Percentiles rank a stretch among this genome's conserved stretches.
phyloP scores from a whole-genome alignment of 495 filamentous ascomycete species.

The Penicillium alfredii region DNA sequence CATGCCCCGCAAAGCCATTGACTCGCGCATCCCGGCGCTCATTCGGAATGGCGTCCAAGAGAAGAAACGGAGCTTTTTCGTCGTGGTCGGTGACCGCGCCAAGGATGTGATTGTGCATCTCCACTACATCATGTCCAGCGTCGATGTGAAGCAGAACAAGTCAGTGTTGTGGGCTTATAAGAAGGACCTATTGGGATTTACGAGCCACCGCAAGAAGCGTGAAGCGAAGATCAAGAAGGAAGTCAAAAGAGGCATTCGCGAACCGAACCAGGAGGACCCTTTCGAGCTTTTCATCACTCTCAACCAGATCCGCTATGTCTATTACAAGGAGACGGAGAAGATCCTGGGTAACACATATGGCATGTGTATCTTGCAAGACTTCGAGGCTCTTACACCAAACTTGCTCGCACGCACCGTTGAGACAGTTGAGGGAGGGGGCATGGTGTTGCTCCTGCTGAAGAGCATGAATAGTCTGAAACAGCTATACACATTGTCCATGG shows the following conservation, averaged over 20 bases:
- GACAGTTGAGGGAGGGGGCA: conserved; percentile 92
- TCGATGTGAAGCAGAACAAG: conserved; percentile 92
- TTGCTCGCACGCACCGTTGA: conserved; percentile 91
- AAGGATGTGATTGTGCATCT: conserved; percentile 97
- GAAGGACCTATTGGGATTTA: conserved; percentile 92
- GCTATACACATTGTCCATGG: conserved; percentile 96
- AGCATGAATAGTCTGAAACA: conserved; percentile 97
- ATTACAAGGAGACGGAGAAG: conserved; percentile 99
- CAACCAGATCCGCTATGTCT: conserved; percentile 96
- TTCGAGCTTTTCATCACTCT: conserved; percentile 98
- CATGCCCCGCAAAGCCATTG: conserved; percentile 58
- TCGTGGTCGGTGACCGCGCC: conserved; percentile 89
- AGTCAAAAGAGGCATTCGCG: conserved; percentile 89
- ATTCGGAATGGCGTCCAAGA: conserved; percentile 94
- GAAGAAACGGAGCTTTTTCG: conserved; percentile 96
- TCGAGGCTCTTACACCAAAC: conserved; percentile 96
- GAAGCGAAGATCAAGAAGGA: conserved; percentile 98
- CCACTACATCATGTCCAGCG: conserved; percentile 85
- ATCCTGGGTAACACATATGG: conserved; percentile 98
- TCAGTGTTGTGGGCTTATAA: conserved; percentile 99
- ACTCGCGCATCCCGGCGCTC: conserved; percentile 91
- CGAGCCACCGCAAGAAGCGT: conserved; percentile 92
- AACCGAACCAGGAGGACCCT: conserved; percentile 91
- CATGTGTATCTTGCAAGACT: conserved; percentile 98
- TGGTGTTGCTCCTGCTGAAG: conserved; percentile 86